These are phyloP conservation scores for Exsudoporus frostii DNA, from an alignment of 768 basidiomycete species.

Conservation along the genomic window DNA sequence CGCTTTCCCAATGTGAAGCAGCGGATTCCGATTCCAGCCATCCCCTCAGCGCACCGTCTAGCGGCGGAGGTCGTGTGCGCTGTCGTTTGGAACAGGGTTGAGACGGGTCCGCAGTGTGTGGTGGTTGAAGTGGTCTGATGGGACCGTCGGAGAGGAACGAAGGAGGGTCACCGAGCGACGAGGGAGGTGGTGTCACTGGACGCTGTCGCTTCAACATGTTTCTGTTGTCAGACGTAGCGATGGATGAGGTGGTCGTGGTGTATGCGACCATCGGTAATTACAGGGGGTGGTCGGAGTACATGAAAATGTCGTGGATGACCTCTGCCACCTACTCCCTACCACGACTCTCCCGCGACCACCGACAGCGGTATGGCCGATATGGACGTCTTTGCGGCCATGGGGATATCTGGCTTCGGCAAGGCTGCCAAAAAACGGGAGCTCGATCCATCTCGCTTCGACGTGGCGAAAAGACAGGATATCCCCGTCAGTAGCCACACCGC, in stretches of 20 bases:
- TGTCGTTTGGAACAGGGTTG: constrained; percentile 49
- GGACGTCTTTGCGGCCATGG: constrained; percentile 80
- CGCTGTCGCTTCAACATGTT: constrained; percentile 57
- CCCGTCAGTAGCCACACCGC: constrained; percentile 18
- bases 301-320: constrained; percentile 13
- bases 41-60: constrained; percentile 52
- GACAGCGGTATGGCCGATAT: constrained; percentile 46
- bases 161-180: constrained; percentile 26
- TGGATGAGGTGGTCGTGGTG: constrained; percentile 1
- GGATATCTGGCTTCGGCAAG: constrained; percentile 83
- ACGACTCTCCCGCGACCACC: constrained; percentile 1
- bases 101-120: constrained; percentile 7
- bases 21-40: constrained; percentile 31
- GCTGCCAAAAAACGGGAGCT: constrained; percentile 59
- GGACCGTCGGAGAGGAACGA: constrained; percentile 16
- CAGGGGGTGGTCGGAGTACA: constrained; percentile 22
- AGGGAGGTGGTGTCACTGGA: constrained; percentile 42
- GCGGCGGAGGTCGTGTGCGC: constrained; percentile 47
- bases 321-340: constrained; percentile 14
- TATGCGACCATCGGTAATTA: not conserved
- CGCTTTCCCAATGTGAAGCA: constrained; percentile 18
- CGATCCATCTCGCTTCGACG: constrained; percentile 77
- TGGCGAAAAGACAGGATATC: constrained; percentile 56
- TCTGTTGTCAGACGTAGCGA: constrained; percentile 6
- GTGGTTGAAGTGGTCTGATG: constrained; percentile 10